Conservation (phyloP, 257 asterid species). For the Przewalskia tangutica region DNA sequence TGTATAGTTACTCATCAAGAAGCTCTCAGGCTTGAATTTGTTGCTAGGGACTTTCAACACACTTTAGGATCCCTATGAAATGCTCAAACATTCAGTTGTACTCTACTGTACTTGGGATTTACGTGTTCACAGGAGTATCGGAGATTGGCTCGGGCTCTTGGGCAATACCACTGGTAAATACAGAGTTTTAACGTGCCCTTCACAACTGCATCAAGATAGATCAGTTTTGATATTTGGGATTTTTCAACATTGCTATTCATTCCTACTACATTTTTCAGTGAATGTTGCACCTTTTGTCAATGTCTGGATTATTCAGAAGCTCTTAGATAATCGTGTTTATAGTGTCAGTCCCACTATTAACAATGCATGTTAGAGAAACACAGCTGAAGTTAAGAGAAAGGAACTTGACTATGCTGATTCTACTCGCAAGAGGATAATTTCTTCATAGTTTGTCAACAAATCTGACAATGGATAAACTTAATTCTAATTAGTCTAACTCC, state of each 20-base stretch:
- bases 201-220: neutral
- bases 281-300: neutral
- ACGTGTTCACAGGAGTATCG: neutral
- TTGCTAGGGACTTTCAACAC: neutral
- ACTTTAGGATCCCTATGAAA: neutral
- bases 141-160: neutral
- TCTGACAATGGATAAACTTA: too few relatives aligned
- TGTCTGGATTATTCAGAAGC: neutral
- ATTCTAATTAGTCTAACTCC: too few relatives aligned
- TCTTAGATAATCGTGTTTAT: neutral
- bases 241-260: neutral
- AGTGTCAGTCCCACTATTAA: conserved; percentile 25
- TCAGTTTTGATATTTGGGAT: neutral
- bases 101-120: neutral
- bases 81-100: neutral
- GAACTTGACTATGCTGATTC: too few relatives aligned
- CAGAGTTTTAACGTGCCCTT: neutral
- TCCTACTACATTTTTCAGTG: neutral
- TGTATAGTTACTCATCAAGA: too few relatives aligned
- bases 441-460: too few relatives aligned
- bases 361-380: conserved; percentile 7
- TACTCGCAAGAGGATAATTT: too few relatives aligned
- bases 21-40: neutral
- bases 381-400: neutral
- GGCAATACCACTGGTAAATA: too few relatives aligned